These are phyloP conservation scores for Kitagawia praeruptora DNA, from an alignment of 129 eudicot genomes.

Conservation along the genomic window DNA sequence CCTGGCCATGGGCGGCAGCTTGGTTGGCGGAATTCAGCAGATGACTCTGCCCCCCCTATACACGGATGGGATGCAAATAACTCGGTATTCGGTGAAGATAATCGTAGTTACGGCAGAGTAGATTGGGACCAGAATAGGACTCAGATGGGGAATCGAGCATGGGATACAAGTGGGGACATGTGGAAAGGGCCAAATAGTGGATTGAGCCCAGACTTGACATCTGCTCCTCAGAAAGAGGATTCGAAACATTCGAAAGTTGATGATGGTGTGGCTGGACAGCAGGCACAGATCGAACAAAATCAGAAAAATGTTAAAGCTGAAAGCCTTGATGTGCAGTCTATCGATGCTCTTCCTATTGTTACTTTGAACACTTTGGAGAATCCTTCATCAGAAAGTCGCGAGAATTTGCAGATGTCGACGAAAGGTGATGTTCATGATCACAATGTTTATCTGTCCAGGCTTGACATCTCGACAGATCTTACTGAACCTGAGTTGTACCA, in stretches of 20 bases:
- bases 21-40: slow-evolving; percentile 67
- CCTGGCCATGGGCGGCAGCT: slow-evolving; percentile 57
- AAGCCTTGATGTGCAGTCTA: slow-evolving; percentile 18
- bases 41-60: slow-evolving; percentile 64
- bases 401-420: slow-evolving; percentile 19
- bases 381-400: slow-evolving; percentile 24
- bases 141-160: slow-evolving; percentile 37
- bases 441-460: slow-evolving; percentile 54
- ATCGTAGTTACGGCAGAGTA: slow-evolving; percentile 49
- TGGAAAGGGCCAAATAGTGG: slow-evolving; percentile 59
- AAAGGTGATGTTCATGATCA: slow-evolving; percentile 32
- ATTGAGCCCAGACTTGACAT: slow-evolving; percentile 31
- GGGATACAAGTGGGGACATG: slow-evolving; percentile 60
- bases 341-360: slow-evolving; percentile 24
- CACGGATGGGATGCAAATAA: slow-evolving; percentile 79
- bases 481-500: slow-evolving; percentile 57
- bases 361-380: slow-evolving; percentile 23
- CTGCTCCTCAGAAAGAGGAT: slow-evolving; percentile 42
- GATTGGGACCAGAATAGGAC: slow-evolving; percentile 64
- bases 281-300: slow-evolving; percentile 33
- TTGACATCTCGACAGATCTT: slow-evolving; percentile 79
- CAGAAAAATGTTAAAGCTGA: slow-evolving; percentile 30
- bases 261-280: slow-evolving; percentile 35
- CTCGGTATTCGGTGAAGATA: slow-evolving; percentile 55
- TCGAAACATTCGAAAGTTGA: slow-evolving; percentile 29